A percentile compares a stretch with the other conserved stretches of the same genome.
Evolutionary conservation across 2,329 filamentous ascomycete species (phyloP).

Genomic region (Aspergillus niger): DNA sequence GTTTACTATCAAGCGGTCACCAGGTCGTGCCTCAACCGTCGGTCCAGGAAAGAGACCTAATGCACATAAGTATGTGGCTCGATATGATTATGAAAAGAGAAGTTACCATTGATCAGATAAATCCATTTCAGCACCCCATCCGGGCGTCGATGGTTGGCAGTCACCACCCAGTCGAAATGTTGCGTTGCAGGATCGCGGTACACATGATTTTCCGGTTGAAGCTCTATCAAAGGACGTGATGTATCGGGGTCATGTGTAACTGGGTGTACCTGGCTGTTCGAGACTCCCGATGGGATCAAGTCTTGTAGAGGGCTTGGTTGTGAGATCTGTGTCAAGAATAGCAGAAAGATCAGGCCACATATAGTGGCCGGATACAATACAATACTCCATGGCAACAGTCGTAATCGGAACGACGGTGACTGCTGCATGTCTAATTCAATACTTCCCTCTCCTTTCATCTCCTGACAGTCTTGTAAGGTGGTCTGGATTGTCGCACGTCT

Average conservation of each 20-base stretch:
- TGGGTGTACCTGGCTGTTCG: neutral
- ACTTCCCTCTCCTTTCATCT: neutral
- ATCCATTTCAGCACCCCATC: slow-evolving; percentile 56
- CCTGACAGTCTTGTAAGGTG: neutral
- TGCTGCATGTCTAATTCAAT: neutral
- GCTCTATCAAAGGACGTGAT: slow-evolving; percentile 26
- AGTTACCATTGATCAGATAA: slow-evolving; percentile 53
- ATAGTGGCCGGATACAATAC: slow-evolving; percentile 19
- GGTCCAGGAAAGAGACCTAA: slow-evolving; percentile 51
- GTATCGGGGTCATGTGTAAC: slow-evolving; percentile 2
- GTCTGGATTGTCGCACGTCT: neutral
- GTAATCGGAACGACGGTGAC: neutral
- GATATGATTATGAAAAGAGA: neutral
- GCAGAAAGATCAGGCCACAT: slow-evolving; percentile 19
- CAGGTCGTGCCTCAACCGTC: slow-evolving; percentile 51
- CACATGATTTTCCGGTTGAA: slow-evolving; percentile 49
- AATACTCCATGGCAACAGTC: neutral
- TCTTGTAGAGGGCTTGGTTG: neutral
- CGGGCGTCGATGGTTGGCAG: slow-evolving; percentile 40
- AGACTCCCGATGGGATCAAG: neutral
- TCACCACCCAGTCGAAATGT: slow-evolving; percentile 47
- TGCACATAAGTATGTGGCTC: neutral
- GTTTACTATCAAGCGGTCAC: slow-evolving; percentile 48
- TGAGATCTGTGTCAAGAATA: slow-evolving; percentile 18
- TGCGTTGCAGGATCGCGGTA: slow-evolving; percentile 37